phyloP scores from a whole-genome alignment of 768 basidiomycete genomes.

The Goffeauzyma gilvescens region DNA sequence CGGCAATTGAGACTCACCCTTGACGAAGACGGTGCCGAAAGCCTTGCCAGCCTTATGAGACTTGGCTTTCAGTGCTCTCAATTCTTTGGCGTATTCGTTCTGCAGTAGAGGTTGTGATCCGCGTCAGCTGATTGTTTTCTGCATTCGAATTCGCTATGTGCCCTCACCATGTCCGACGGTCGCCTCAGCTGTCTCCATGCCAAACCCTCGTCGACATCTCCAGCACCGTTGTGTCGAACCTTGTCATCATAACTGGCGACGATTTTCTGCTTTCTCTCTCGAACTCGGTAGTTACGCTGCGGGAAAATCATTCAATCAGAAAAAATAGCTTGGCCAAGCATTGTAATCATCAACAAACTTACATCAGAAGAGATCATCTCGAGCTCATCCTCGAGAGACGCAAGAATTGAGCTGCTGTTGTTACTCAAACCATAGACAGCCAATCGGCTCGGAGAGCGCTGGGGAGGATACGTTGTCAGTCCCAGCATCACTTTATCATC shows the following conservation, averaged over 20 bases:
- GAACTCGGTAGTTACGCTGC: slow-evolving; percentile 57
- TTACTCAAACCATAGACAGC: no score
- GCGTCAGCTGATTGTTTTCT: background rate
- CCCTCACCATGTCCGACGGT: slow-evolving; percentile 61
- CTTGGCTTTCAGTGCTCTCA: slow-evolving; percentile 60
- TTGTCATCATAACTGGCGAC: slow-evolving; percentile 60
- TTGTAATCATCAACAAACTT: slow-evolving; percentile 4
- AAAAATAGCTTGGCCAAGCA: background rate
- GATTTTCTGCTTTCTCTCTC: slow-evolving; percentile 55
- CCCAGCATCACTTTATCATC: no score
- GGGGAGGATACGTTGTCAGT: no score
- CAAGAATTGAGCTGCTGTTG: slow-evolving; percentile 25
- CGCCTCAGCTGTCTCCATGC: slow-evolving; percentile 76
- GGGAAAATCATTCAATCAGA: slow-evolving; percentile 1
- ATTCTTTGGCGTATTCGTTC: slow-evolving; percentile 88
- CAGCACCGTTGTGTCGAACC: slow-evolving; percentile 50
- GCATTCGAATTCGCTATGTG: background rate
- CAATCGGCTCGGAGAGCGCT: no score
- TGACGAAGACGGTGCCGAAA: slow-evolving; percentile 84
- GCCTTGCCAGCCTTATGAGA: slow-evolving; percentile 43
- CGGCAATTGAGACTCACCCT: slow-evolving; percentile 39
- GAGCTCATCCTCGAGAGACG: slow-evolving; percentile 25
- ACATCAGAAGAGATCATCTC: slow-evolving; percentile 21
- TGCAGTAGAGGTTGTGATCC: slow-evolving; percentile 27
- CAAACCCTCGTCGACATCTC: slow-evolving; percentile 58